Conservation (phyloP, 306 rosid species). For the Herpetospermum pedunculosum region DNA sequence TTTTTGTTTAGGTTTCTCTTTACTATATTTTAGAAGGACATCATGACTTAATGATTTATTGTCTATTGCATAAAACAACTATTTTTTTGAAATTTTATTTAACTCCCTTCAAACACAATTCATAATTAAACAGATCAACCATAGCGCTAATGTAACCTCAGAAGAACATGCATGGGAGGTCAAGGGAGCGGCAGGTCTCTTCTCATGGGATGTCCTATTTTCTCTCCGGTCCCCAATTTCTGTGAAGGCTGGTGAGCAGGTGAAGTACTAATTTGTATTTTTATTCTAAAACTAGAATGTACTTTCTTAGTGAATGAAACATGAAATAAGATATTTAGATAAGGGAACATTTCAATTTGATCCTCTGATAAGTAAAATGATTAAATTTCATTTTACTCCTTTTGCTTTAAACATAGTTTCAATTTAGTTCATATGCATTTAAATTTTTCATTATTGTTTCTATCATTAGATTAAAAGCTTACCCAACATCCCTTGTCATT, state of each 20-base stretch:
- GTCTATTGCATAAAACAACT: background rate
- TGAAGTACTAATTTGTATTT: background rate
- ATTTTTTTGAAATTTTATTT: background rate
- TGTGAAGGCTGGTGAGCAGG: constrained; percentile 92
- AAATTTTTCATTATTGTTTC: background rate
- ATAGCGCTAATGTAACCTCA: constrained; percentile 56
- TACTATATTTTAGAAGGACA: background rate
- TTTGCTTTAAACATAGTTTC: background rate
- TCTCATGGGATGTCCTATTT: constrained; percentile 81
- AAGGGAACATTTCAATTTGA: background rate
- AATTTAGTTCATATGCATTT: background rate
- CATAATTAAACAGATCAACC: constrained; percentile 56
- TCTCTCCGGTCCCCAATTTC: constrained; percentile 66
- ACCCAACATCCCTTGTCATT: background rate
- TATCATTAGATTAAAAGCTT: background rate
- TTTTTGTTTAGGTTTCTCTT: background rate
- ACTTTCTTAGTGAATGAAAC: background rate
- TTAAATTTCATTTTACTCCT: background rate
- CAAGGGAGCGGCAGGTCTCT: constrained; percentile 87
- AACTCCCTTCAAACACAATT: constrained; percentile 6
- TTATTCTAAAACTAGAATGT: background rate
- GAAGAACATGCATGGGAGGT: constrained; percentile 76
- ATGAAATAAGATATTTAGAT: background rate
- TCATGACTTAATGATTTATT: background rate
- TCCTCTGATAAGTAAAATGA: background rate